Evolutionary conservation across 768 basidiomycete species (phyloP).

Genomic region (Melanogaster broomeanus): DNA sequence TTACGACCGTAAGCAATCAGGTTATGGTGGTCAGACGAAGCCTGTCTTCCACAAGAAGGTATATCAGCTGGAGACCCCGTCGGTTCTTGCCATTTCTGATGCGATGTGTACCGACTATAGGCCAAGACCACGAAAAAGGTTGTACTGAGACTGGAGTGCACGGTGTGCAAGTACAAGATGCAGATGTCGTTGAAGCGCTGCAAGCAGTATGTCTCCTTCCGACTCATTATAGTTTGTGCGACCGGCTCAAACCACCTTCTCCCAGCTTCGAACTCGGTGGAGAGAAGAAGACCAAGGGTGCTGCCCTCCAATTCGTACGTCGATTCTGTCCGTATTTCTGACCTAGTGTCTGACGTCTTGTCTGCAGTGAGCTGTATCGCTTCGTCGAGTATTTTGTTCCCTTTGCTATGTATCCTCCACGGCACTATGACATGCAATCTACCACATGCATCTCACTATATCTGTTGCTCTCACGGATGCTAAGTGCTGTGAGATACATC

Average conservation of each 20-base stretch:
- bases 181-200: constrained; percentile 95
- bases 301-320: constrained; percentile 91
- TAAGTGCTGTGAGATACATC: too few relatives aligned
- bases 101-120: constrained; percentile 40
- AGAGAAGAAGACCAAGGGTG: constrained; percentile 99
- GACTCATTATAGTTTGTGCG: background rate
- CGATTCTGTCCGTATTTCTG: background rate
- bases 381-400: constrained; percentile 11
- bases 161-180: constrained; percentile 98
- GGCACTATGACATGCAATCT: constrained; percentile 29
- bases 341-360: constrained; percentile 1
- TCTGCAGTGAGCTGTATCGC: constrained; percentile 21
- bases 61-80: background rate
- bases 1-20: constrained; percentile 98
- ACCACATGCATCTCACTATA: constrained; percentile 18
- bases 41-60: constrained; percentile 99
- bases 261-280: constrained; percentile 97
- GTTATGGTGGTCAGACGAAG: constrained; percentile 99
- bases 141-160: constrained; percentile 96
- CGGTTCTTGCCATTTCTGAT: background rate
- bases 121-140: constrained; percentile 99
- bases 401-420: constrained; percentile 26
- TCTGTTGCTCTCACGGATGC: background rate
- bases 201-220: constrained; percentile 80
- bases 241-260: background rate